Base-by-base conservation (phyloP, 805 yeast genomes). In the Candida corydali region DNA sequence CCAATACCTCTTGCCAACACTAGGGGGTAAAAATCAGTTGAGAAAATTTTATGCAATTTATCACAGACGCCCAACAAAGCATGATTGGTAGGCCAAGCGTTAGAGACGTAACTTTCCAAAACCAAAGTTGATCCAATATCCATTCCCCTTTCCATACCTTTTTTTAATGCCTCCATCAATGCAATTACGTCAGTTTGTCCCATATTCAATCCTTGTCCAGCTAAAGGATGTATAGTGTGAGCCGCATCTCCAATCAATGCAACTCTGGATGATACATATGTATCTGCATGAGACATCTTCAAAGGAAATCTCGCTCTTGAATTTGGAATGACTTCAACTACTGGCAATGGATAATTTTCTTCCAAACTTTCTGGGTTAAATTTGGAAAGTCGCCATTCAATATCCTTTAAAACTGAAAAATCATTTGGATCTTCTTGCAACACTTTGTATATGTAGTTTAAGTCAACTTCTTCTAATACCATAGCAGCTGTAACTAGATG, bases 161-260 rank as follows among this genome's bases (percentile, higher is more conserved):
- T 65, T 45, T 86, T 95, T 18, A 93, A 52, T 0, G 91, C 85
- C 2, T 55, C 63, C 1, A 82, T 78, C 20, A 93, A 67, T 2
- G 80, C 65, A 40, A 80, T 79, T 2, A 86, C 96, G 55, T 93
- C 98, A 18, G 83, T 81, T 57, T 89, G 97, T 15, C 98, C 98
- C 96, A 91, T 88, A 59, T 93, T 93, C 39, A 93, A 73, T 17
- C 98, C 98, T 61, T 93, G 98, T 8, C 98, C 98, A 3, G 97
- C 97, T 41, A 93, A 69, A 2, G 98, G 98, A 57, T 93, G 98
- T 1, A 96, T 86, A 0, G 97, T 83, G 51, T 93, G 98, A 0
- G 98, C 98, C 1, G 98, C 98, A 61, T 93, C 98, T 17, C 98
- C 98, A 8, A 91, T 85, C n/a, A 93, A 64, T 0, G 97, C 98